Base-by-base conservation (phyloP, 306 rosid species). In the Notholithocarpus densiflorus region DNA sequence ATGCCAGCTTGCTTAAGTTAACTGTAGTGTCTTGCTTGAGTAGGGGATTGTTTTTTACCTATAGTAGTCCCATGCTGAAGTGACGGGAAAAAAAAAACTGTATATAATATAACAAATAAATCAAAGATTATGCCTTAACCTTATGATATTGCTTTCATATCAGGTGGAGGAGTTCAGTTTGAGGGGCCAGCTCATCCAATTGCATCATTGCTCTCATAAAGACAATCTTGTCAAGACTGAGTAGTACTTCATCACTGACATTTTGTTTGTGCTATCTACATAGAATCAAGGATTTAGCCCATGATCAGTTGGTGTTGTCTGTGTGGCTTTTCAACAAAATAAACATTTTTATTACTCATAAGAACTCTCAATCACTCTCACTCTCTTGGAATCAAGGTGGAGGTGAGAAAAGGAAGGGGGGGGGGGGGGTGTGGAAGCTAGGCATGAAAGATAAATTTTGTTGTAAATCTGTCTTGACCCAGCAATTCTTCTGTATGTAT, bases 131-230 rank as follows among this genome's bases (percentile, higher is more conserved):
- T 60, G 32, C 53, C 4, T 14, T 31, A 3, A 56, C 62, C 56
- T 75, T 34, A 43, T 12, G 74, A 76, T 57, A 24, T 54, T 77
- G 23, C 1, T 75, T 54, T 71, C 32, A 55, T 84, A 86, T 87
- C 88, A 92, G 94, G 90, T 93, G 79, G 92, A 93, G 60, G 98
- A 93, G 81, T 87, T 89, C 84, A 89, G 93, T 85, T 87, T 91
- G 83, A 88, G 92, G 86, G 85, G 92, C 29, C 98, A 88, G 32
- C 78, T 87, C 51, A 87, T 93, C 27, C 97, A 93, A 82, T 80
- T 84, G 55, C 81, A 82, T 82, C 72, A 78, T 2, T 8, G 75
- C 61, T 54, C 72, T 77, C 78, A 76, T 26, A 64, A 80, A 55
- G 60, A 81, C 71, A 71, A 61, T 54, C 65, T 24, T 32, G 27